Evolutionary conservation across 345 rosid genomes (phyloP), one percentile per base, ranked within the genome.

Genomic region (Camelina hispida): DNA sequence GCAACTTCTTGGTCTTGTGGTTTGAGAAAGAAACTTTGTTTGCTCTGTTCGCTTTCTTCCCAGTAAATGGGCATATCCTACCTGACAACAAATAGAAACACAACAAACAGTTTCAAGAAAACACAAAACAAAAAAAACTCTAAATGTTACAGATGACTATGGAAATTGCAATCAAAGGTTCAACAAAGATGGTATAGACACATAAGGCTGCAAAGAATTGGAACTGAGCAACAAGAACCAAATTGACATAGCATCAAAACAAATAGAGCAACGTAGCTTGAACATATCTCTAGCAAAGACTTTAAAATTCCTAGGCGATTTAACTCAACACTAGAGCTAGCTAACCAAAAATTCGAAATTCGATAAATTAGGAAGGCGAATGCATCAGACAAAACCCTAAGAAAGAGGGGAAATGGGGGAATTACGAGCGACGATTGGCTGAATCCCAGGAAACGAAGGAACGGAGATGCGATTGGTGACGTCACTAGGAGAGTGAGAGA

Each of bases 11-110:
- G 2, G 99, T 90, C 96, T 87, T 95, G 89, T 92, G 96, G 87
- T 92, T 95, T 1, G 99, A 95, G 81, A 95, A 95, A 13, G 99
- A 87, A 11, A 95, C 97, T 76, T 82, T 83, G 89, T 90, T 91
- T 1, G 93, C 97, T 85, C 66, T 91, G 88, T 91, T 95, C 13
- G 99, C 82, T 65, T 85, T 95, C 89, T 92, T 92, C 57, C 99
- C 97, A 0, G 99, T 95, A 58, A 95, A 87, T 14, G 97, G 97
- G 16, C 99, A 95, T 4, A 92, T 78, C 69, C 99, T 86, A 9
- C 97, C 99, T 95, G 85, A 34, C 66, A 69, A 38, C 25, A 28
- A 4, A 16, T n/a, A 0, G 8, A 64, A 23, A 42, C 15, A 44
- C 16, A 15, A 62, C 16, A 15, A 62, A 57, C 50, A 62, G 22